Evolutionary conservation across 345 rosid genomes (phyloP), one percentile per base, ranked within the genome.

Genomic region (Sonneratia caseolaris): DNA sequence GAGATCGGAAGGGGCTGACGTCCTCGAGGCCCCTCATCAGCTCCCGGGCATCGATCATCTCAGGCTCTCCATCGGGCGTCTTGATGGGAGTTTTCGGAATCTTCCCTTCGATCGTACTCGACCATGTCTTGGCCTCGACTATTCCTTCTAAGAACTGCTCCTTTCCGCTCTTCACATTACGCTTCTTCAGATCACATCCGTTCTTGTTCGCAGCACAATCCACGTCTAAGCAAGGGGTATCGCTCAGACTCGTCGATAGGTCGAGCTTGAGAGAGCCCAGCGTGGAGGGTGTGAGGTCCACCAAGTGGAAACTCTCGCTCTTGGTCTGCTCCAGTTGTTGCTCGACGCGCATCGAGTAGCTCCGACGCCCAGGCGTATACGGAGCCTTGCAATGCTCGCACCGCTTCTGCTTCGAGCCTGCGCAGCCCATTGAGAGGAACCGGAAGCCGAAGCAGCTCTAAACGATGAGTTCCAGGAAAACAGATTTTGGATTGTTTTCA

Each of bases 41-140:
- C 70, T 95, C 97, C 97, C 96, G 92, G 0, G 89, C 71, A 73
- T 95, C 89, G 78, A 92, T 95, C 37, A 82, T 92, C 73, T 95
- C 99, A 0, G 97, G 97, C 85, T 95, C 99, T 4, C 97, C 99
- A 0, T 96, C 97, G 4, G 97, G 97, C 0, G 97, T 92, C 64
- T 78, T 69, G 15, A 79, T 71, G 0, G 97, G 99, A 1, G 99
- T 95, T 47, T 69, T 84, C 0, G 93, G 96, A 69, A 95, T 87
- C 69, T 89, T 95, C 32, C 75, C 86, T 62, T 86, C 77, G 56
- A 95, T 89, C 97, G 86, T 84, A 27, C 79, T 84, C 27, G 97
- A 90, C 99, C 99, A 95, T 14, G 80, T 75, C 79, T 87, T 92
- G 65, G 96, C 96, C 53, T 90, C 92, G 48, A 87, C 80, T 36